Evolutionary conservation across 148 eudicot species (phyloP).

Genomic region (Vaccinium corymbosum): DNA sequence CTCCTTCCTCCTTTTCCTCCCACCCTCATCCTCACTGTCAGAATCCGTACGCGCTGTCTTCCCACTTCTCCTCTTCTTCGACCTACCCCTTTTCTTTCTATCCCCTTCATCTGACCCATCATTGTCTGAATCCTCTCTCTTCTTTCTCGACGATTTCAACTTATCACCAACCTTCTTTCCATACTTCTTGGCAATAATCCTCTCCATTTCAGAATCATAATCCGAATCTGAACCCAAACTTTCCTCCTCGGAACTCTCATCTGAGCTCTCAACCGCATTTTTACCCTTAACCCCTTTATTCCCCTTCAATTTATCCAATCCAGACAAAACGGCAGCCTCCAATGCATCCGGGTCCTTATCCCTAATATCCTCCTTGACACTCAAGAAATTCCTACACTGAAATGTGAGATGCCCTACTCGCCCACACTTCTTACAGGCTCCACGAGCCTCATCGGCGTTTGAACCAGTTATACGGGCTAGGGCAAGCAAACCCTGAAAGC

Average conservation of each 20-base stretch:
- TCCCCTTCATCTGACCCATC: constrained; percentile 40
- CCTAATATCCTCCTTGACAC: constrained; percentile 63
- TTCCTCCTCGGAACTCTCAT: constrained; percentile 71
- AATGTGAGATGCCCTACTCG: constrained; percentile 90
- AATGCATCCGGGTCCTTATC: constrained; percentile 53
- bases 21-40: constrained; percentile 39
- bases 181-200: constrained; percentile 51
- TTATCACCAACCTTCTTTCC: constrained; percentile 60
- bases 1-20: constrained; percentile 38
- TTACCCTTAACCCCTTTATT: constrained; percentile 36
- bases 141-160: constrained; percentile 35
- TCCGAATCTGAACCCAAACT: constrained; percentile 83
- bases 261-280: constrained; percentile 39
- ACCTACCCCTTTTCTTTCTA: constrained; percentile 57
- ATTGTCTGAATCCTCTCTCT: constrained; percentile 41
- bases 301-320: constrained; percentile 70
- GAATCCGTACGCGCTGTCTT: constrained; percentile 43
- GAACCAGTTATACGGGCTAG: constrained; percentile 71
- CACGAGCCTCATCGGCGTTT: constrained; percentile 80
- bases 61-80: constrained; percentile 52
- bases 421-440: constrained; percentile 95
- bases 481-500: constrained; percentile 83
- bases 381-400: constrained; percentile 87
- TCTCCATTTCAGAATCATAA: constrained; percentile 82
- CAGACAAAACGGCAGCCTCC: constrained; percentile 65